Evolutionary conservation across 306 rosid species (phyloP).

Genomic region (Crotalaria pallida): DNA sequence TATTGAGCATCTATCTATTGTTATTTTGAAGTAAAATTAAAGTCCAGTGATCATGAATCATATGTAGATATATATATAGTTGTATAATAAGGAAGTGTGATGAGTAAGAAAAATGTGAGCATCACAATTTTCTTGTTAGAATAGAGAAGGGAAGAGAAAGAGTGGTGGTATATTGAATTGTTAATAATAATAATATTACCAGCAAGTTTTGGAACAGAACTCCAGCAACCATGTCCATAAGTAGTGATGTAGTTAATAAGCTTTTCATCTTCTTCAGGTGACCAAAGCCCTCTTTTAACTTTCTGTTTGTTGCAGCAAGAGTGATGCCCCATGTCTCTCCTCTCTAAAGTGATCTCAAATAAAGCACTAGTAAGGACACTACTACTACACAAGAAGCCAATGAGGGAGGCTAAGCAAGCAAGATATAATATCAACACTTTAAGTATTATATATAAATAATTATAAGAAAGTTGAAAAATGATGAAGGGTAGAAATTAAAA

Average conservation of each 20-base stretch:
- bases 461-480: neutral
- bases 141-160: neutral
- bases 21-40: too few species aligned
- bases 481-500: constrained; percentile 12
- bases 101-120: too few species aligned
- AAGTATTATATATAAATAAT: neutral
- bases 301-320: constrained; percentile 98
- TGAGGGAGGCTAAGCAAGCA: constrained; percentile 2
- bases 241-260: constrained; percentile 83
- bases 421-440: neutral
- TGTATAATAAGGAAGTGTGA: too few species aligned
- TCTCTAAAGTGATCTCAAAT: neutral
- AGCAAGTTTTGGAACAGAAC: constrained; percentile 92
- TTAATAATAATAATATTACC: too few species aligned
- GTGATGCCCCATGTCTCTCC: constrained; percentile 76
- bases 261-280: constrained; percentile 97
- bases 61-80: too few species aligned
- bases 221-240: constrained; percentile 97
- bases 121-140: too few species aligned
- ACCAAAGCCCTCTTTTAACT: constrained; percentile 97
- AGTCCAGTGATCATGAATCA: too few species aligned
- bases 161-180: neutral
- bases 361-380: neutral
- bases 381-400: constrained; percentile 2
- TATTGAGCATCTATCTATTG: too few species aligned